These are phyloP conservation scores for Fomitopsis serialis DNA, from an alignment of 768 basidiomycete species.

Conservation along the genomic window DNA sequence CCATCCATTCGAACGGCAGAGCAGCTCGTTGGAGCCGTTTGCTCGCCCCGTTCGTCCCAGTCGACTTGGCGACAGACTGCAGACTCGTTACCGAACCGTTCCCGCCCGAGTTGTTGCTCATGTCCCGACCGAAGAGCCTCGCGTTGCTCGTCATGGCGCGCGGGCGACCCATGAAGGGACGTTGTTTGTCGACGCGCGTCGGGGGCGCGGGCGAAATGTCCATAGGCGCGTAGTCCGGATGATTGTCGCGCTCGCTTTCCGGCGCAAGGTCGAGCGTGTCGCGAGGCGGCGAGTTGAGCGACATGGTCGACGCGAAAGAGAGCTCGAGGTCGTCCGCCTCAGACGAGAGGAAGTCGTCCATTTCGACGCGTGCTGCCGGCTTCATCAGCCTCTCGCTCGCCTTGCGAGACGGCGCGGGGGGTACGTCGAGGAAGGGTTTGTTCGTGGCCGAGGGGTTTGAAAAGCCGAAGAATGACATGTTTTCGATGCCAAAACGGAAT, in stretches of 20 bases:
- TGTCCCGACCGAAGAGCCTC: constrained; percentile 68
- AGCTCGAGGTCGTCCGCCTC: constrained; percentile 78
- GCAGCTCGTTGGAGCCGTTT: constrained; percentile 60
- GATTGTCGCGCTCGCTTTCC: constrained; percentile 41
- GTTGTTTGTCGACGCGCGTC: constrained; percentile 17
- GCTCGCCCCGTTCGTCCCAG: constrained; percentile 34
- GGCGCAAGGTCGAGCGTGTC: constrained; percentile 39
- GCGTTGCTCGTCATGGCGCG: constrained; percentile 62
- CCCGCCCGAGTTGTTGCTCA: constrained; percentile 47
- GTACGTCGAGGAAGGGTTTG: constrained; percentile 31
- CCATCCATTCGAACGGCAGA: constrained; percentile 59
- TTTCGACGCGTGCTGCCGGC: constrained; percentile 39
- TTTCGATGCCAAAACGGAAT: constrained; percentile 22
- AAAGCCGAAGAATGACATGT: constrained; percentile 36
- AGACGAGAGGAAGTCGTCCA: constrained; percentile 66
- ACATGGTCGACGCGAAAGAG: constrained; percentile 81
- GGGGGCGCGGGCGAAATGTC: constrained; percentile 71
- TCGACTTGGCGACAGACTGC: constrained; percentile 28
- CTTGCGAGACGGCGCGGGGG: constrained; percentile 42
- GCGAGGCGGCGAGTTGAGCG: constrained; percentile 65
- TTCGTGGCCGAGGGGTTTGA: constrained; percentile 30
- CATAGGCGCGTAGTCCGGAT: constrained; percentile 56
- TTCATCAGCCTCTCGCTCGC: constrained; percentile 32
- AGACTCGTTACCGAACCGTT: constrained; percentile 24
- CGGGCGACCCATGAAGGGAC: constrained; percentile 39